Percentiles rank a stretch among this genome's conserved stretches.
phyloP scores from a whole-genome alignment of 2,329 filamentous ascomycete species.

The Dryadomyces quercivorus region DNA sequence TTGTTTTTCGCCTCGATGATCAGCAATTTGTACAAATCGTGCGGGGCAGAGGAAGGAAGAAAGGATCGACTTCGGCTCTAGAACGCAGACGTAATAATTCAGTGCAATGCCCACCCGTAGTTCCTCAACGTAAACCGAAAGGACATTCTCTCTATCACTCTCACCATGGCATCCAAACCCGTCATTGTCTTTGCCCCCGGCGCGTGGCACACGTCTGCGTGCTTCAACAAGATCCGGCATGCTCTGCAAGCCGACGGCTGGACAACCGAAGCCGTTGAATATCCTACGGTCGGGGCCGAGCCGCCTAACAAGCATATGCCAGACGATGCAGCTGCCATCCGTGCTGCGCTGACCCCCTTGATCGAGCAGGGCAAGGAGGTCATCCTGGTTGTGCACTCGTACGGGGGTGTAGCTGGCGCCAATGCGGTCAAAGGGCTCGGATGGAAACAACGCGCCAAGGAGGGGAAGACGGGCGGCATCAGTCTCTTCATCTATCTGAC shows the following conservation, averaged over 20 bases:
- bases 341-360: not conserved
- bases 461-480: slow-evolving; percentile 22
- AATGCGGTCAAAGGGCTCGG: slow-evolving; percentile 18
- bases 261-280: slow-evolving; percentile 17
- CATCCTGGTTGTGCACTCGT: slow-evolving; percentile 1
- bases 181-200: slow-evolving; percentile 20
- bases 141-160: too few relatives aligned
- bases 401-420: slow-evolving; percentile 15
- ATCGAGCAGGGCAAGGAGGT: slow-evolving; percentile 1
- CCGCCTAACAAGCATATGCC: slow-evolving; percentile 11
- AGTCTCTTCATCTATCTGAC: slow-evolving; percentile 18
- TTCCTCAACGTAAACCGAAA: too few relatives aligned
- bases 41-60: too few relatives aligned
- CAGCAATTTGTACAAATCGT: too few relatives aligned
- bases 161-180: slow-evolving; percentile 14
- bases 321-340: slow-evolving; percentile 14
- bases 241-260: slow-evolving; percentile 17
- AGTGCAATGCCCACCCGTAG: too few relatives aligned
- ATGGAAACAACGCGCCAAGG: slow-evolving; percentile 17
- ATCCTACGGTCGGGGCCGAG: slow-evolving; percentile 20
- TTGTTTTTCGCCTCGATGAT: too few relatives aligned
- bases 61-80: too few relatives aligned
- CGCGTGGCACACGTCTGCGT: slow-evolving; percentile 20
- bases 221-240: slow-evolving; percentile 16
- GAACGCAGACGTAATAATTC: too few relatives aligned